phyloP scores from a whole-genome alignment of 352 stramenopile species.

The Globisporangium rhizosaccharum region DNA sequence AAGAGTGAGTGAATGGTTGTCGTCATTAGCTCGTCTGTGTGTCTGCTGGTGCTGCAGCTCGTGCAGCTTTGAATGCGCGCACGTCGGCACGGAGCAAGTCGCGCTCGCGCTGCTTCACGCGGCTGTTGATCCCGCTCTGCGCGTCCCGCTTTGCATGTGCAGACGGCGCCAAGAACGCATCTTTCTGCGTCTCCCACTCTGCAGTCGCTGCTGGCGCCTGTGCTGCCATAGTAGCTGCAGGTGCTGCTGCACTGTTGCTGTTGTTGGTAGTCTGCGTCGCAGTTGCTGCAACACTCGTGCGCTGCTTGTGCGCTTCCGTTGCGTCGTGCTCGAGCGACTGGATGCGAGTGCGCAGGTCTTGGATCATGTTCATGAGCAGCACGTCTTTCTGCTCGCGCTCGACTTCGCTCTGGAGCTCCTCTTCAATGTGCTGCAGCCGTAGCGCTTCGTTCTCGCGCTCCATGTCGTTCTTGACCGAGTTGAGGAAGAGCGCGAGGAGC shows the following conservation, averaged over 20 bases:
- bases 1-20: background rate
- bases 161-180: constrained; percentile 14
- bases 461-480: constrained; percentile 69
- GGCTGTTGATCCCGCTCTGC: constrained; percentile 38
- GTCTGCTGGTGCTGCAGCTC: constrained; percentile 11
- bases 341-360: constrained; percentile 61
- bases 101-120: constrained; percentile 42
- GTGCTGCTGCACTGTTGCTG: constrained; percentile 8
- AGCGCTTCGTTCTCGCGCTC: constrained; percentile 54
- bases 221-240: constrained; percentile 1
- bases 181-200: constrained; percentile 32
- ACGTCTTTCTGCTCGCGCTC: constrained; percentile 46
- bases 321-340: constrained; percentile 43
- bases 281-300: background rate
- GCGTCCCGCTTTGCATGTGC: constrained; percentile 11
- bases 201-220: constrained; percentile 6
- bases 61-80: constrained; percentile 30
- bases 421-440: constrained; percentile 35
- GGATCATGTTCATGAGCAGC: constrained; percentile 39
- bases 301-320: constrained; percentile 10
- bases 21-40: background rate
- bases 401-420: constrained; percentile 34
- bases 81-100: constrained; percentile 46
- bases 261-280: background rate
- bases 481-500: constrained; percentile 55